Base-by-base conservation (phyloP, 345 rosid genomes). In the Barbarea vulgaris region DNA sequence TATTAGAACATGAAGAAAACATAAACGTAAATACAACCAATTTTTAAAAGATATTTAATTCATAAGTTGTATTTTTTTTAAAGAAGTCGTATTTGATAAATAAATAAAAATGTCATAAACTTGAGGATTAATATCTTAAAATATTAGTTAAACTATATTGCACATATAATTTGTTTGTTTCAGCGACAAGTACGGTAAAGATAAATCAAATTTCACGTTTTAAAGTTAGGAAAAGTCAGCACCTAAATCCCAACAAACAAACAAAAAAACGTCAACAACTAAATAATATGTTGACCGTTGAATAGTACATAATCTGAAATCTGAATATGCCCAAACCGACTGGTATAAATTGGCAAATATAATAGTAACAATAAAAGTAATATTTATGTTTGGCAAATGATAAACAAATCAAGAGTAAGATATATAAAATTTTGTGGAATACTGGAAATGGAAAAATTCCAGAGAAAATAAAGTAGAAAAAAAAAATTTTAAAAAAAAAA, bases 371-470 rank as follows among this genome's bases (percentile, higher is more conserved):
- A 21, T 10, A 31, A 36, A 37, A 17, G 14, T 13, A 47, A 9
- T 52, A 64, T 36, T 9, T 30, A 12, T 22, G 31, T 59, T n/a
- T 31, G 12, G 28, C 51, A n/a, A 44, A 28, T 28, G 21, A 62
- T 3, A 47, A 54, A 54, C 62, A 67, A 69, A 60, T 59, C 27
- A 39, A 68, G 64, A 41, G 52, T 61, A 64, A 68, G 7, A 25
- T 19, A 39, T 31, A 51, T 67, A 39, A 21, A 76, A 21, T 4
- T 30, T 22, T 30, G 70, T 69, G 70, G 70, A 59, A 60, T 21
- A 68, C 69, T 75, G 74, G 69, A 52, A 69, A 50, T 0, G 41
- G 59, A 53, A 69, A 76, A 67, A 51, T 76, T 61, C 79, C 74
- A 75, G 79, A 75, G 17, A 59, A 54, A 5, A 13, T 24, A 4